Conservation (phyloP, 1,139 yeast species). For the Lizanozyma gosingica region DNA sequence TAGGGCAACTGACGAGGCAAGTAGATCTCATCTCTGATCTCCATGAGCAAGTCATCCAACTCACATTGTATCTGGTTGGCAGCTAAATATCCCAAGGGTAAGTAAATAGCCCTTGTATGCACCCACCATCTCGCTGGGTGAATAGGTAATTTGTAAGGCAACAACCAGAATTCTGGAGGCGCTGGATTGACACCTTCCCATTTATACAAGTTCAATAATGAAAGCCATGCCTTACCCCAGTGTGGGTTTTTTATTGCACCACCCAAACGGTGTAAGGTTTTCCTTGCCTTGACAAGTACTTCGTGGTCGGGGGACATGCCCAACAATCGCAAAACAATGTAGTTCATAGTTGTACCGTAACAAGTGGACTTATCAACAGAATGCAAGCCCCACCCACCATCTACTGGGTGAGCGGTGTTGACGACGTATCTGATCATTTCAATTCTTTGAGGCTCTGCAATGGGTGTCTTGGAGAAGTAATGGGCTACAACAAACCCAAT, state of each 20-base stretch:
- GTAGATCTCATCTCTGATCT: conserved; percentile 73
- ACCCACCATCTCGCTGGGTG: conserved; percentile 99
- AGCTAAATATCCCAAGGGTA: conserved; percentile 78
- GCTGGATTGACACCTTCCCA: conserved; percentile 99
- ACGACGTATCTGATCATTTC: conserved; percentile 81
- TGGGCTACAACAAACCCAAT: conserved; percentile 77
- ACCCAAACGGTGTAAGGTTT: conserved; percentile 61
- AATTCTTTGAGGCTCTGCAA: conserved; percentile 53
- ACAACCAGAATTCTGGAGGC: conserved; percentile 89
- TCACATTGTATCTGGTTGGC: conserved; percentile 49
- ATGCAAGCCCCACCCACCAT: conserved; percentile 99
- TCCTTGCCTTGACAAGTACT: conserved; percentile 71
- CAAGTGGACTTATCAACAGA: conserved; percentile 88
- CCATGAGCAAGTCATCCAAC: conserved; percentile 53
- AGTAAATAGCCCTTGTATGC: conserved; percentile 87
- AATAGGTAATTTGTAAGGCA: conserved; percentile 73
- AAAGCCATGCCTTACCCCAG: conserved; percentile 95
- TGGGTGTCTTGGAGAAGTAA: conserved; percentile 60
- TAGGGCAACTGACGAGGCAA: conserved; percentile 40
- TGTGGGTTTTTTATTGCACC: conserved; percentile 91
- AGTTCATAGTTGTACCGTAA: conserved; percentile 87
- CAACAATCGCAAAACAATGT: conserved; percentile 64
- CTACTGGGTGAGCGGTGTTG: conserved; percentile 90
- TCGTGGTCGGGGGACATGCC: conserved; percentile 72
- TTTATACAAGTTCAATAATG: conserved; percentile 68